Conservation (phyloP, 2,329 filamentous ascomycete species). For the Hyphodiscus sp. region DNA sequence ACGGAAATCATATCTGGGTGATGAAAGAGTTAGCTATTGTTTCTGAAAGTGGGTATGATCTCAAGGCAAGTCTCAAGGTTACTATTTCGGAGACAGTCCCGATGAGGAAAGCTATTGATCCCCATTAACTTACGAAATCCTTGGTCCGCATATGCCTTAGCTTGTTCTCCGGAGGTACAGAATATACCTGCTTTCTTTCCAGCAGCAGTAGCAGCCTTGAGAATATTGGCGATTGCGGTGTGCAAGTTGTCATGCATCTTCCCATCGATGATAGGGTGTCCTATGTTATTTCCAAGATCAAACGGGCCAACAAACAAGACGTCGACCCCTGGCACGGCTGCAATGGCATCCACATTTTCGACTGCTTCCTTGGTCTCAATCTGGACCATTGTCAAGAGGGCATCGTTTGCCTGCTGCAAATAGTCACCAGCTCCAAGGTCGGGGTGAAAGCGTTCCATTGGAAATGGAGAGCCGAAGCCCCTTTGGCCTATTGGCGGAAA, state of each 20-base stretch:
- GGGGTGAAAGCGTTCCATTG: slow-evolving; percentile 43
- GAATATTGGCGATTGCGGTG: slow-evolving; percentile 50
- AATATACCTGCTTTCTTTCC: slow-evolving; percentile 63
- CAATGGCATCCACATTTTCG: slow-evolving; percentile 54
- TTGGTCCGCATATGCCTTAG: slow-evolving; percentile 45
- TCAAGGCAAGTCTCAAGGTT: too few species aligned
- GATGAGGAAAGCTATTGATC: too few species aligned
- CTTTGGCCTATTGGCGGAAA: slow-evolving; percentile 49
- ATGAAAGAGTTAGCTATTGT: too few species aligned
- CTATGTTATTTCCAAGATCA: slow-evolving; percentile 58
- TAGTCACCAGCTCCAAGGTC: slow-evolving; percentile 47
- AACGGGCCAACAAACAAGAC: slow-evolving; percentile 61
- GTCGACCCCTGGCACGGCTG: slow-evolving; percentile 52
- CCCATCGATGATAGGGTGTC: slow-evolving; percentile 53
- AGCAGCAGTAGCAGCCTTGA: slow-evolving; percentile 50
- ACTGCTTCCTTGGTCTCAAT: slow-evolving; percentile 61
- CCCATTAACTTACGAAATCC: slow-evolving; percentile 37
- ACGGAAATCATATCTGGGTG: slow-evolving; percentile 48
- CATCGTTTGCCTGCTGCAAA: slow-evolving; percentile 48
- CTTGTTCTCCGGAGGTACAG: slow-evolving; percentile 49
- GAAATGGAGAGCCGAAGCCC: slow-evolving; percentile 50
- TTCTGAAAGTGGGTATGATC: too few species aligned
- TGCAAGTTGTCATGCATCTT: slow-evolving; percentile 53
- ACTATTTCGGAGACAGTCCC: too few species aligned
- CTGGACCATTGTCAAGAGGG: slow-evolving; percentile 58